These are phyloP conservation scores for Coemansia nantahalensis DNA, from an alignment of 192 early-diverging fungal species.

Conservation along the genomic window DNA sequence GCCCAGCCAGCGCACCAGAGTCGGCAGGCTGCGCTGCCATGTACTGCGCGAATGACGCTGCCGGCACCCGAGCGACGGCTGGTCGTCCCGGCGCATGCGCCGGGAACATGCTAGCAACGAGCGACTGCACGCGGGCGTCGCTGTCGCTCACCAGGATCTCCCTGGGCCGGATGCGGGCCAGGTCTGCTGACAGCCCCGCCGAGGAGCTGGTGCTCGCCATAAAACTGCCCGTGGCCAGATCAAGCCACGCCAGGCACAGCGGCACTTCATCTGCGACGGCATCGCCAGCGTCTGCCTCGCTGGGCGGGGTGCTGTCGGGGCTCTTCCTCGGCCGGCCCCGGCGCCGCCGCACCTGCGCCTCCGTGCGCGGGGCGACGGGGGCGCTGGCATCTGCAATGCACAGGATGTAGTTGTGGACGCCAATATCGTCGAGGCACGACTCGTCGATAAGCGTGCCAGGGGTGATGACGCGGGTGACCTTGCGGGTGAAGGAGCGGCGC, in stretches of 20 bases:
- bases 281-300: no score
- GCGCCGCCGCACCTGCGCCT: no score
- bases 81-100: constrained; percentile 8
- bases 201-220: constrained; percentile 58
- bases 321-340: no score
- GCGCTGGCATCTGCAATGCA: constrained; percentile 44
- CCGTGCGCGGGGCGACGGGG: no score
- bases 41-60: constrained; percentile 7
- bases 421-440: constrained; percentile 57
- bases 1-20: background rate
- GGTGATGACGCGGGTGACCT: constrained; percentile 77
- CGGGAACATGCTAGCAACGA: constrained; percentile 9
- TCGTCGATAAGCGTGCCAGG: constrained; percentile 85
- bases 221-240: constrained; percentile 90
- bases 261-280: constrained; percentile 3
- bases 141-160: constrained; percentile 69
- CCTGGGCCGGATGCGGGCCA: constrained; percentile 79
- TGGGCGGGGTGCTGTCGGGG: no score
- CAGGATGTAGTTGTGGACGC: constrained; percentile 76
- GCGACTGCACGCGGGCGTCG: constrained; percentile 1
- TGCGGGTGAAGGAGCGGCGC: constrained; percentile 57
- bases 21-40: background rate
- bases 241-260: constrained; percentile 84
- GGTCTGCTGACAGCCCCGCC: constrained; percentile 57
- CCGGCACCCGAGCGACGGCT: constrained; percentile 5